Conservation (phyloP, 192 early-diverging fungal genomes). For the Dissophora globulifera region DNA sequence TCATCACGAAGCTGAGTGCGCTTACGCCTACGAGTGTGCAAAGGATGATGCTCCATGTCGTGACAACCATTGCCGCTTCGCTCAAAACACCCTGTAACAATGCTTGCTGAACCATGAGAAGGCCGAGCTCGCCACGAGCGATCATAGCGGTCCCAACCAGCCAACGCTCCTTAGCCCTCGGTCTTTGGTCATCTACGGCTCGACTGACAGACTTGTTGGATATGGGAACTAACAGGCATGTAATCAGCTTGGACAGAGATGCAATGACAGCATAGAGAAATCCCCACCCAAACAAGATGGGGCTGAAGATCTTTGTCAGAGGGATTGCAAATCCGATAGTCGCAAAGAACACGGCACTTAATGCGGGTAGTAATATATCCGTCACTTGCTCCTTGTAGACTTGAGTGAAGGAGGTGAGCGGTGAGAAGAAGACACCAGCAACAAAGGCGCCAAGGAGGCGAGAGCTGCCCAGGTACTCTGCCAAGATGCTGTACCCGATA, state of each 20-base stretch:
- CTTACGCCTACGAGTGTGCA: conserved; percentile 28
- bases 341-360: conserved; percentile 49
- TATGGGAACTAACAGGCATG: conserved; percentile 12
- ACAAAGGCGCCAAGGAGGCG: conserved; percentile 48
- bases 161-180: conserved; percentile 10
- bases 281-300: conserved; percentile 39
- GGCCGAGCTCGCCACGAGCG: conserved; percentile 41
- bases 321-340: conserved; percentile 48
- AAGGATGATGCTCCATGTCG: conserved; percentile 42
- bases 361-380: conserved; percentile 10
- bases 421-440: conserved; percentile 40
- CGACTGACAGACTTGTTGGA: not conserved
- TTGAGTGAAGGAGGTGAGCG: not conserved
- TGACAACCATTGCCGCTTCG: conserved; percentile 35
- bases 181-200: not conserved
- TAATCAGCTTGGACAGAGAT: conserved; percentile 25
- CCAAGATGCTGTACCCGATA: conserved; percentile 37
- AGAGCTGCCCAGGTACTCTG: conserved; percentile 49
- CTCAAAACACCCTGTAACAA: conserved; percentile 30
- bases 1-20: conserved; percentile 25
- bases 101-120: conserved; percentile 47
- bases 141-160: conserved; percentile 50
- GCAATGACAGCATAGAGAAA: conserved; percentile 39
- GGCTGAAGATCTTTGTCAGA: conserved; percentile 25
- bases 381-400: conserved; percentile 16